Base-by-base conservation (phyloP, 2,329 filamentous ascomycete genomes). In the Paecilomyces sp. region DNA sequence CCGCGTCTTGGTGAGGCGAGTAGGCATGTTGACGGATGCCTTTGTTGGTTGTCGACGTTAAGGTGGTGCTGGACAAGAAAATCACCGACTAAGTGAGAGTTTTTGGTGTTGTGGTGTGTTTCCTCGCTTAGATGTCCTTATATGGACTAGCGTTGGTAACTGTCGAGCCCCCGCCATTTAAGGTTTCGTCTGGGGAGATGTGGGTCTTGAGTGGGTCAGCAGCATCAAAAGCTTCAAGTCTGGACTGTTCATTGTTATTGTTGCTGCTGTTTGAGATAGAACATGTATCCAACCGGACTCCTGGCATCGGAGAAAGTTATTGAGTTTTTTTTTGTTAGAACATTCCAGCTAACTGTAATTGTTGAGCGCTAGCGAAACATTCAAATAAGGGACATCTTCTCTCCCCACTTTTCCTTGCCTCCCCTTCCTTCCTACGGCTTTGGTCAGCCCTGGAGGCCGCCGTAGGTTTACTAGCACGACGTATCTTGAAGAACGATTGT, bases 1-100 rank as follows among this genome's bases (percentile, higher is more conserved):
- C 71, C 78, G 74, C 68, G 78, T 80, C 73, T 80, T 79, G 60
- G 76, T 75, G 69, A 80, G 74, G 75, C 78, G 77, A 73, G 78
- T 80, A 77, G 78, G 78, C 78, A 80, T 80, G 71, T 77, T 78
- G 77, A 50, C 57, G 52, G 61, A 57, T 62, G 61, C 61, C 47
- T 53, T 54, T 54, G 41, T 47, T 47, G 41, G 41, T 47, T 53
- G 51, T 53, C 51, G 51, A 53, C 51, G 51, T 25, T 53, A 30
- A 25, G 22, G 51, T 53, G 51, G 51, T 53, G 51, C 51, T 53
- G 24, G 24, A 53, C 51, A 30, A 53, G 51, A 53, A 47, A 47
- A 47, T 47, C 41, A 18, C 41, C 41, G 41, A 47, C 7, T 47
- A 47, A 47, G 41, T 47, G 41, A 47, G 31, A 47, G 41, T 18